These are phyloP conservation scores for Xylaria sp. DNA, from an alignment of 2,329 filamentous ascomycete genomes.

Conservation along the genomic window DNA sequence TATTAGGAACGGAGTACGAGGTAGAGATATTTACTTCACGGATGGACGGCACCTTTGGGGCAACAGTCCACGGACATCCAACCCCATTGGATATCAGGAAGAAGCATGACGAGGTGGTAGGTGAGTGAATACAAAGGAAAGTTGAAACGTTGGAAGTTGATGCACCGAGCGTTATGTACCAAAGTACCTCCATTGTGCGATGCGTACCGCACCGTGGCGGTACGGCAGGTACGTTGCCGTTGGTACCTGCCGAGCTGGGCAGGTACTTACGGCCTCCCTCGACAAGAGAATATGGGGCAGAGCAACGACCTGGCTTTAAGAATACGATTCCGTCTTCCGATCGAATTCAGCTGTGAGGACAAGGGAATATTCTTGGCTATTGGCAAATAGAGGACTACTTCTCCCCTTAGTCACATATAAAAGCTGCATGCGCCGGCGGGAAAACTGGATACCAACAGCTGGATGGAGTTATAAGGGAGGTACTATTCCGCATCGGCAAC, in stretches of 20 bases:
- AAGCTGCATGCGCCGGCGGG: neutral
- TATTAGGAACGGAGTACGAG: neutral
- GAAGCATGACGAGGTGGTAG: constrained; percentile 5
- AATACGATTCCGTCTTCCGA: too few species aligned
- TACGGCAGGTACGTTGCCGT: too few species aligned
- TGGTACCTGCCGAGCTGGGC: too few species aligned
- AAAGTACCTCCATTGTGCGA: neutral
- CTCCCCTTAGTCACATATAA: neutral
- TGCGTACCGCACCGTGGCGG: too few species aligned
- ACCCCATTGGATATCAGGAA: neutral
- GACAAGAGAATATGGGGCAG: neutral
- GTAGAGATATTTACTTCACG: constrained; percentile 3
- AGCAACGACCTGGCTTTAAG: neutral
- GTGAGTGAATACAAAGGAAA: neutral
- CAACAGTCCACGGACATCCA: neutral
- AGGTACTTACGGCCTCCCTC: too few species aligned
- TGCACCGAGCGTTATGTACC: neutral
- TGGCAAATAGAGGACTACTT: neutral
- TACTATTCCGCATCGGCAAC: too few species aligned
- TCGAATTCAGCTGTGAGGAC: neutral
- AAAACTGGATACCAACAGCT: neutral
- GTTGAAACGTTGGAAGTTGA: neutral
- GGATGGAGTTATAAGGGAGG: neutral
- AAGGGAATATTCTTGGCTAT: neutral
- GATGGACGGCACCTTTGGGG: neutral